Conservation (phyloP, 163 green algal species). For the Smithsoniella earleae region DNA sequence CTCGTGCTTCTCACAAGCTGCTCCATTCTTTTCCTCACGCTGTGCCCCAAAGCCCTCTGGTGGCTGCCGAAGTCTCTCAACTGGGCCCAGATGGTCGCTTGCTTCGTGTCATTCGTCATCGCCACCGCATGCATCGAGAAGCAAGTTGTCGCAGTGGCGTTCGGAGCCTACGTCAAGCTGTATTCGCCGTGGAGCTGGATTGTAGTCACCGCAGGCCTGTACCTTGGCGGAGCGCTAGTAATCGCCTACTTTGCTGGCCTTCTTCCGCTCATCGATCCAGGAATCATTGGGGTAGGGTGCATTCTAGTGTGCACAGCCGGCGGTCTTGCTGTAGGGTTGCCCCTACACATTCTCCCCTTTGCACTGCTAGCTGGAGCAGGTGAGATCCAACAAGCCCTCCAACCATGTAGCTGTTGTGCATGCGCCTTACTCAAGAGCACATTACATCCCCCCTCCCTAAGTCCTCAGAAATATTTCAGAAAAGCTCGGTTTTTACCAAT, state of each 20-base stretch:
- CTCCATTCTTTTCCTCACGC: not conserved
- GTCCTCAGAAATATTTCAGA: no score
- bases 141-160: conserved; percentile 79
- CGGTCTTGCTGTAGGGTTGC: not conserved
- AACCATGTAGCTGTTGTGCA: no score
- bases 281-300: conserved; percentile 5
- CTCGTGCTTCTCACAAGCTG: not conserved
- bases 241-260: conserved; percentile 48
- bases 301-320: conserved; percentile 26
- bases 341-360: conserved; percentile 22
- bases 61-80: conserved; percentile 3
- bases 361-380: conserved; percentile 17
- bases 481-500: no score
- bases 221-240: conserved; percentile 43
- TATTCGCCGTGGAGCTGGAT: conserved; percentile 77
- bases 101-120: conserved; percentile 39
- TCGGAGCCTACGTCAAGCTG: conserved; percentile 84
- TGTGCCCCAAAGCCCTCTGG: conserved; percentile 26
- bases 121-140: conserved; percentile 69
- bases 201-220: conserved; percentile 65
- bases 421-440: no score
- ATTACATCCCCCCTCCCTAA: no score
- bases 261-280: conserved; percentile 22
- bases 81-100: not conserved
- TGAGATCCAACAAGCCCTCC: no score